Percentiles rank a stretch among this genome's conserved stretches.
Conservation (phyloP, 441 rosid genomes). For the Dalechampia spathulata region DNA sequence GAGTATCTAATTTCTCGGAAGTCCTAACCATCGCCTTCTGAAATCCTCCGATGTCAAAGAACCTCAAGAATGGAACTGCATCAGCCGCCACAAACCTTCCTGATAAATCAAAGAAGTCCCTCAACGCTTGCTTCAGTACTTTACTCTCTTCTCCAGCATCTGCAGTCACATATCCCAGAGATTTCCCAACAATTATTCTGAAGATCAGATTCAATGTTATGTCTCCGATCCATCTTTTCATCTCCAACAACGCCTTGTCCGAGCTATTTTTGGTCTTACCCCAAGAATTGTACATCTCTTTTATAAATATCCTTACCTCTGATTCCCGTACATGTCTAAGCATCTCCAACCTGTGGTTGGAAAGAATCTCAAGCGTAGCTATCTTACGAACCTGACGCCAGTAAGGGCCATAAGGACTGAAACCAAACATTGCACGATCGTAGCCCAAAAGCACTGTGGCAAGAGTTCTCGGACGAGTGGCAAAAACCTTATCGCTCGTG, state of each 20-base stretch:
- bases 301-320: conserved; percentile 21
- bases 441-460: conserved; percentile 26
- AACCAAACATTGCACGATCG: conserved; percentile 18
- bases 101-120: conserved; percentile 9
- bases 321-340: conserved; percentile 19
- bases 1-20: conserved; percentile 17
- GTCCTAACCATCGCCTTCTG: conserved; percentile 33
- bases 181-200: conserved; percentile 27
- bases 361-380: conserved; percentile 26
- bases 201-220: conserved; percentile 24
- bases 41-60: conserved; percentile 29
- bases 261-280: conserved; percentile 1
- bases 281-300: conserved; percentile 18
- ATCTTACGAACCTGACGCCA: conserved; percentile 42
- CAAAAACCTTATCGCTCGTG: background rate
- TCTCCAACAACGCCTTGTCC: conserved; percentile 19
- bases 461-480: conserved; percentile 2
- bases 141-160: conserved; percentile 1
- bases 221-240: conserved; percentile 32
- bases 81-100: conserved; percentile 25
- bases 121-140: conserved; percentile 10
- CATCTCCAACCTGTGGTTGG: conserved; percentile 21
- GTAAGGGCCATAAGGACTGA: conserved; percentile 28
- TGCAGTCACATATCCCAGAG: background rate
- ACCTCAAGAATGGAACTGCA: conserved; percentile 28